Percentiles rank a stretch among this genome's conserved stretches.
Conservation (phyloP, 179 eudicot species). For the Gypsophila paniculata region DNA sequence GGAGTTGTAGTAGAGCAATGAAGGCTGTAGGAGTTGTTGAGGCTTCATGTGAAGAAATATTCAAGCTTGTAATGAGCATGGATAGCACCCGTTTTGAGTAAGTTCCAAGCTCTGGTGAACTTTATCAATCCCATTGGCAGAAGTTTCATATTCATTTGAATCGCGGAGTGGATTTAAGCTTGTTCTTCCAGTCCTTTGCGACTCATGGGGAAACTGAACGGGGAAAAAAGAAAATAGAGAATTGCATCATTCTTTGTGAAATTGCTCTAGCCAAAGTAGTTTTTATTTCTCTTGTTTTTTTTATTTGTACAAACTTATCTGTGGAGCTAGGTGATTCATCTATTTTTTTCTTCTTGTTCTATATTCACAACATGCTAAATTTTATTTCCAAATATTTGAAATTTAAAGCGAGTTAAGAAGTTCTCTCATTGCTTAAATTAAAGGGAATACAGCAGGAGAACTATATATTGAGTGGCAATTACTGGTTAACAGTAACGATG, state of each 20-base stretch:
- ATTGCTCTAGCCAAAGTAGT: not conserved
- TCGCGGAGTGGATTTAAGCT: not conserved
- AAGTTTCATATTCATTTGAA: not conserved
- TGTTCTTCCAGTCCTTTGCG: not conserved
- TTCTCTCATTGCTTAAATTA: no score
- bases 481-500: not conserved
- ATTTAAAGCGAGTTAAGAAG: no score
- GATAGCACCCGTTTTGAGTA: conserved; percentile 93
- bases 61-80: conserved; percentile 99
- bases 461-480: not conserved
- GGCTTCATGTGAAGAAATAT: conserved; percentile 89
- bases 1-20: conserved; percentile 99
- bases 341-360: not conserved
- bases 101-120: conserved; percentile 32
- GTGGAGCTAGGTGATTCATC: not conserved
- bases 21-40: conserved; percentile 98
- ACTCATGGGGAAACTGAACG: not conserved
- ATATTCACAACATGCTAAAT: not conserved
- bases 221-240: not conserved
- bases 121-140: not conserved
- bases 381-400: no score
- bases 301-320: not conserved
- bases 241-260: not conserved
- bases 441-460: not conserved
- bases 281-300: not conserved